phyloP scores from a whole-genome alignment of 2,329 filamentous ascomycete genomes.

The Sarocladium kiliense region DNA sequence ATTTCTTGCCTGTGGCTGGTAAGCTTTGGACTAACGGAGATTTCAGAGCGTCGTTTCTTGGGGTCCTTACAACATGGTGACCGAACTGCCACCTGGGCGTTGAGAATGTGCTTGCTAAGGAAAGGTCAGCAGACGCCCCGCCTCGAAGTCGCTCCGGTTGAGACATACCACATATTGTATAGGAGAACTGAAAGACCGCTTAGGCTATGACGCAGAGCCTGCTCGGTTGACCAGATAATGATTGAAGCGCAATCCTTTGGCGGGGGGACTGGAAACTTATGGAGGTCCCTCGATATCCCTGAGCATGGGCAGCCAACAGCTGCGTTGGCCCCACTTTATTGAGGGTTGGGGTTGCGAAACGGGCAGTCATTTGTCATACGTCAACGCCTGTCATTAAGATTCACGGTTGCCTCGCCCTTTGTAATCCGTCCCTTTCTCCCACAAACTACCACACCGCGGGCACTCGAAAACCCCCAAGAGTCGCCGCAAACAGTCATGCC shows the following conservation, averaged over 20 bases:
- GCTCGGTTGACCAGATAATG: neutral
- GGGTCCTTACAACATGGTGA: conserved; percentile 79
- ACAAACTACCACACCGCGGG: conserved; percentile 9
- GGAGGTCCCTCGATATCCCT: conserved; percentile 4
- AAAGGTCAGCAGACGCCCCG: conserved; percentile 8
- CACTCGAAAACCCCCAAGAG: conserved; percentile 10
- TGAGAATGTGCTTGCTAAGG: conserved; percentile 89
- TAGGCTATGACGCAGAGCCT: neutral
- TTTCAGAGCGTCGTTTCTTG: neutral
- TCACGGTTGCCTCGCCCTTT: neutral
- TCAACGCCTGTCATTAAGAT: neutral
- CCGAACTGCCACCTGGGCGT: conserved; percentile 94
- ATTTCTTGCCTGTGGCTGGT: conserved; percentile 67
- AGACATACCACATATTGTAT: conserved; percentile 31
- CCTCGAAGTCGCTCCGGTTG: neutral
- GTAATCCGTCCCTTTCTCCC: conserved; percentile 1
- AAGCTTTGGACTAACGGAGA: neutral
- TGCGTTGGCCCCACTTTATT: neutral
- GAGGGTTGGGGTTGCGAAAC: neutral
- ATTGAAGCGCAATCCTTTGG: neutral
- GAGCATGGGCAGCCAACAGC: neutral
- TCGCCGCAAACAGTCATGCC: conserved; percentile 45
- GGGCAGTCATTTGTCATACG: conserved; percentile 5
- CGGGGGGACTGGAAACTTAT: conserved; percentile 4
- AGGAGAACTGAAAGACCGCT: neutral